phyloP scores from a whole-genome alignment of 352 stramenopile species.

The Thalassiosira mediterranea region DNA sequence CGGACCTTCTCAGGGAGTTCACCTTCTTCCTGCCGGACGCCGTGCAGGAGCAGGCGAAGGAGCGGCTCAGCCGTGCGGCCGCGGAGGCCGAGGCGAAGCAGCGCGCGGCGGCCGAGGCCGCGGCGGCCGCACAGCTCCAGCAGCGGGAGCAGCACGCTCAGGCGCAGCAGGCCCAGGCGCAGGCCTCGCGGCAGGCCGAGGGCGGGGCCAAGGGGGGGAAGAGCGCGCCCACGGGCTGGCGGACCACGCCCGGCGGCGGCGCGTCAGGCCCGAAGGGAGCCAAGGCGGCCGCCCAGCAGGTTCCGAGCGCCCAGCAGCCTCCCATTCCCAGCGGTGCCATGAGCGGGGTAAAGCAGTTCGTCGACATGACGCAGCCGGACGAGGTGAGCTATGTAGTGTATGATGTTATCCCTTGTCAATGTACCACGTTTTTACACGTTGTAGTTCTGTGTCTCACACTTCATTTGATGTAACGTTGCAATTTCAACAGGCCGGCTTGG shows the following conservation, averaged over 20 bases:
- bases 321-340: constrained; percentile 1
- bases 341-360: constrained; percentile 54
- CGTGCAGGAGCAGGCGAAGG: constrained; percentile 95
- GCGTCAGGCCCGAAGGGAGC: constrained; percentile 4
- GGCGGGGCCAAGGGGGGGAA: constrained; percentile 14
- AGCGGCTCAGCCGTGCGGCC: constrained; percentile 93
- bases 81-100: constrained; percentile 91
- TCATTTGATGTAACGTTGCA: too few species aligned
- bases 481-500: constrained; percentile 21
- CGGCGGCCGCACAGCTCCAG: constrained; percentile 41
- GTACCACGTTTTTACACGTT: background rate
- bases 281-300: background rate
- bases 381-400: constrained; percentile 35
- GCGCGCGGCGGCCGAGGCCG: constrained; percentile 43
- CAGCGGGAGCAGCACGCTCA: constrained; percentile 19
- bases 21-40: constrained; percentile 99
- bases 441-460: too few species aligned
- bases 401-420: constrained; percentile 4
- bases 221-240: constrained; percentile 39
- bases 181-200: background rate
- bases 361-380: constrained; percentile 78
- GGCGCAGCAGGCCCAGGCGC: background rate
- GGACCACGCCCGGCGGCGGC: constrained; percentile 5
- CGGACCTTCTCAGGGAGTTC: constrained; percentile 98
- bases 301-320: background rate